A percentile compares a stretch with the other conserved stretches of the same genome.
Conservation (phyloP, 352 stramenopile species). For the Globisporangium yorkense region DNA sequence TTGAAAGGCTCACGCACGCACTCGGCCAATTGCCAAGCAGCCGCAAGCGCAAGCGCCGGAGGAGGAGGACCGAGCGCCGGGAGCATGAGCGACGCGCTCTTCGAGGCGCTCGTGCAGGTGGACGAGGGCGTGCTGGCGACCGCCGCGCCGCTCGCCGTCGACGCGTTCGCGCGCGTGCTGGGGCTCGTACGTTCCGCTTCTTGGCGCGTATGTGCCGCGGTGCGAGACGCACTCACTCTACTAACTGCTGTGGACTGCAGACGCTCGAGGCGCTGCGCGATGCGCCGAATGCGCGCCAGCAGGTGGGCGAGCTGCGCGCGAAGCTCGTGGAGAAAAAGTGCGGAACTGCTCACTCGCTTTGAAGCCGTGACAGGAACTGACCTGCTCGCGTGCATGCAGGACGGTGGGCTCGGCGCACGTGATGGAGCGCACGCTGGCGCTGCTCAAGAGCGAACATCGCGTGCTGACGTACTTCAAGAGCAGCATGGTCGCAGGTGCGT, state of each 20-base stretch:
- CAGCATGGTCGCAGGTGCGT: constrained; percentile 44
- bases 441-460: constrained; percentile 35
- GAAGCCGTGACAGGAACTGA: background rate
- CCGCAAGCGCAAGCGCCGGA: too few relatives aligned
- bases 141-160: constrained; percentile 41
- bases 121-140: constrained; percentile 62
- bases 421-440: constrained; percentile 34
- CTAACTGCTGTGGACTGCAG: constrained; percentile 10
- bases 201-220: too few relatives aligned
- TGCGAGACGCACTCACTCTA: background rate
- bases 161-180: constrained; percentile 42
- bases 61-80: background rate
- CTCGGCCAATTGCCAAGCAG: background rate
- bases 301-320: constrained; percentile 36
- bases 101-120: constrained; percentile 59
- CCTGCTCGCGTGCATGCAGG: constrained; percentile 14
- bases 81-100: constrained; percentile 20
- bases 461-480: constrained; percentile 60
- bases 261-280: constrained; percentile 36
- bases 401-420: constrained; percentile 36
- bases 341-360: background rate
- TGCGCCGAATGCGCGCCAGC: constrained; percentile 30
- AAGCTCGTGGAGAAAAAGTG: constrained; percentile 54
- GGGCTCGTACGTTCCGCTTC: constrained; percentile 21
- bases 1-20: background rate